Evolutionary conservation across 148 eudicot genomes (phyloP), one percentile per base, ranked within the genome.

Genomic region (Dysphania ambrosioides): DNA sequence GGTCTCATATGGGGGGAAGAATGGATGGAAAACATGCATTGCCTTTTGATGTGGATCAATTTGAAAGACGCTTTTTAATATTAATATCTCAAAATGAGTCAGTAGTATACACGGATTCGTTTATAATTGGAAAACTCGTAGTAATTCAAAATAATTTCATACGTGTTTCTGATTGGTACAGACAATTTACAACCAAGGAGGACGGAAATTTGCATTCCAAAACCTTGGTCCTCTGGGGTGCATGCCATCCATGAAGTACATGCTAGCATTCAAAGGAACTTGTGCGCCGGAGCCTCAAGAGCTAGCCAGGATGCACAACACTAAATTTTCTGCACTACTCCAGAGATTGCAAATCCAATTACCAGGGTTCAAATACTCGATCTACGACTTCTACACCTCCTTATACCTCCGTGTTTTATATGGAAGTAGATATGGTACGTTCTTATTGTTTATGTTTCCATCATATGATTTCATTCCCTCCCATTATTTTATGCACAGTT

Each of bases 141-240:
- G 42, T 0, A 32, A 1, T 31, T 18, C 16, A 4, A 32, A 16
- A 31, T 18, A 64, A 34, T 19, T 65, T 27, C 6, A 23, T 35
- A 6, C 38, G 0, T 29, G 56, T 15, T 35, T 26, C 42, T 66
- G 23, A 21, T 49, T 18, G 63, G 49, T 34, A 40, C 72, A 85
- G 87, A 82, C 83, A 0, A 80, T 85, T 53, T 85, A 85, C 64
- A 73, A 76, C 40, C 56, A 71, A 57, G 87, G 87, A 55, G 85
- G 83, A 23, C 75, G 88, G 60, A 85, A 85, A 74, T 83, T 85
- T 16, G 86, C 84, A n/a, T 85, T 85, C 82, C 88, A 85, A 44
- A 83, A 78, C 38, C 66, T 83, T 0, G 88, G 86, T 26, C 86
- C 88, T 1, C 57, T 85, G 6, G 88, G 88, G 23, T 85, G 88